A percentile compares a stretch with the other conserved stretches of the same genome.
These are phyloP conservation scores for Kwoniella mangroviensis DNA, from an alignment of 768 basidiomycete genomes.

Conservation along the genomic window DNA sequence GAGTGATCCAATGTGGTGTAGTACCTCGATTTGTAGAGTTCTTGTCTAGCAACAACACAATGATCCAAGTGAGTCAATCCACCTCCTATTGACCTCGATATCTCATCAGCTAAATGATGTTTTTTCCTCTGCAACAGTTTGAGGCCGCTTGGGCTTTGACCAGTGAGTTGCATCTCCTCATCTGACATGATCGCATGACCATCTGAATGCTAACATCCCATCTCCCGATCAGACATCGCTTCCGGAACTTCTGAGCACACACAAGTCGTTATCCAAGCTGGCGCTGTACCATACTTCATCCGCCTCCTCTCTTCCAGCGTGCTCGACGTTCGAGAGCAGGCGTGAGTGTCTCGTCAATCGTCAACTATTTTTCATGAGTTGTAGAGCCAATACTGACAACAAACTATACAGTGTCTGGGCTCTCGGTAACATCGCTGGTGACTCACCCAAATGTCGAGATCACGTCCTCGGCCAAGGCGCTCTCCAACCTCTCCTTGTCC, in stretches of 20 bases:
- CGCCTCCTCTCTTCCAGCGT: conserved; percentile 91
- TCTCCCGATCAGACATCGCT: conserved; percentile 68
- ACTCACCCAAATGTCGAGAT: conserved; percentile 95
- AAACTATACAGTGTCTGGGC: conserved; percentile 76
- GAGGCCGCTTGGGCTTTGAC: conserved; percentile 98
- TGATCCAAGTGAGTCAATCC: conserved; percentile 60
- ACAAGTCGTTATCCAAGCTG: conserved; percentile 92
- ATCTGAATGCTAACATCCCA: conserved; percentile 2
- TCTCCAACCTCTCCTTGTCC: conserved; percentile 81
- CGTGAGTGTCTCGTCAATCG: conserved; percentile 57
- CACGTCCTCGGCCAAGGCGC: conserved; percentile 94
- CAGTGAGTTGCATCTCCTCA: conserved; percentile 56
- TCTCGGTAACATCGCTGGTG: conserved; percentile 97
- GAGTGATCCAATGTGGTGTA: conserved; percentile 92
- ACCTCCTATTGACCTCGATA: no score
- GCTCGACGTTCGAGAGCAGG: conserved; percentile 96
- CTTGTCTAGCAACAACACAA: conserved; percentile 64
- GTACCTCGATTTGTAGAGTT: conserved; percentile 98
- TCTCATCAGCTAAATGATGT: no score
- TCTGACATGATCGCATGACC: background rate
- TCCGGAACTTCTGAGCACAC: conserved; percentile 98
- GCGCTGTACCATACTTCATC: conserved; percentile 96
- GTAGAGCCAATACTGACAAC: background rate
- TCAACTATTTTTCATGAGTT: background rate
- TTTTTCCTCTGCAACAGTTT: conserved; percentile 64